These are phyloP conservation scores for Stellera chamaejasme DNA, from an alignment of 345 rosid genomes.

Conservation along the genomic window DNA sequence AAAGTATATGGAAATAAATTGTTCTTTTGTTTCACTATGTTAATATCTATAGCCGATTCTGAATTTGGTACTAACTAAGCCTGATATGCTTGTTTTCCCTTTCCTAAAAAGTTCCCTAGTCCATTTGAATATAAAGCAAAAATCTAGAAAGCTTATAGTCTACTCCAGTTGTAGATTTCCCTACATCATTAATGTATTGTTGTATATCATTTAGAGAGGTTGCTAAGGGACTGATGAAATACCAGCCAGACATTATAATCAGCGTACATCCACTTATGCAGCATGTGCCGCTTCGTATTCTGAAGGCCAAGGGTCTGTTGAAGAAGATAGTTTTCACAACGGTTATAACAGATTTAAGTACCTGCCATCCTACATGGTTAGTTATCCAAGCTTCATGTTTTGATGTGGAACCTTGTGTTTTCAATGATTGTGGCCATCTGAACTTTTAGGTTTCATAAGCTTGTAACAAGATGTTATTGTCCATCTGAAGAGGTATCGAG, in stretches of 20 bases:
- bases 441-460: conserved; percentile 88
- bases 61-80: no score
- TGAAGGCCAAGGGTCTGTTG: conserved; percentile 83
- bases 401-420: background rate
- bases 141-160: no score
- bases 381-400: conserved; percentile 12
- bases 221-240: conserved; percentile 95
- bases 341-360: conserved; percentile 88
- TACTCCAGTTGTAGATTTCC: no score
- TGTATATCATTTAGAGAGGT: conserved; percentile 55
- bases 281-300: conserved; percentile 94
- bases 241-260: conserved; percentile 89
- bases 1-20: no score
- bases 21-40: no score
- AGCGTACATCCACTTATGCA: conserved; percentile 99
- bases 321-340: conserved; percentile 91
- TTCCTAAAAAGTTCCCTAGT: no score
- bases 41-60: no score
- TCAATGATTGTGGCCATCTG: conserved; percentile 10
- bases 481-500: conserved; percentile 88
- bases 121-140: no score
- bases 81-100: no score
- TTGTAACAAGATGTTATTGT: conserved; percentile 97
- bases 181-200: background rate
- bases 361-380: conserved; percentile 99